Evolutionary conservation across 2,329 filamentous ascomycete species (phyloP), one percentile per base, ranked within the genome.

Genomic region (Phyllosticta capitalensis): DNA sequence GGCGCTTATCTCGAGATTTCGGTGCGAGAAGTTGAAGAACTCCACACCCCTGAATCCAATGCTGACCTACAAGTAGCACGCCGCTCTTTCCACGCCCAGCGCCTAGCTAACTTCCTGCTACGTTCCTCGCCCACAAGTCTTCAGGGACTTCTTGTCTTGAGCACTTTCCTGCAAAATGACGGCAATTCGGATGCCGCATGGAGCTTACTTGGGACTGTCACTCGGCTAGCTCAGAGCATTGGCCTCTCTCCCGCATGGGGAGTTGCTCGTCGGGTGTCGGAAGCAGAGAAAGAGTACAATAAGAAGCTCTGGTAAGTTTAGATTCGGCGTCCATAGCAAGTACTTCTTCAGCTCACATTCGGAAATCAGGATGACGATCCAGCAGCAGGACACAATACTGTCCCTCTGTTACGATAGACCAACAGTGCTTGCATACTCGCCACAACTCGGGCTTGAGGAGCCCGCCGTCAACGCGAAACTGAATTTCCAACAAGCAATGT

Each of bases 391-490:
- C n/a, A 50, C 52, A 17, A 52, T 52, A 1, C 26, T 59, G 9
- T 55, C 57, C 9, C 52, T 59, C 17, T 59, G 57, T 52, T 59
- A 52, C 48, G 57, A 59, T 20, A 28, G 52, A 22, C 57, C 52
- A 5, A 55, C 52, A 6, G 38, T 52, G 17, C 17, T 54, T 1
- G 51, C 56, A 3, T 30, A 54, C 9, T 49, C 51, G 21, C 56
- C 51, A 3, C 30, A 38, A 14, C 21, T 58, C 19, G 14, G 6
- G 9, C 4, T 19, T n/a, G 6, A 20, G 19, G 2, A 12, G 21
- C 14, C 20, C 49, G 5, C 1, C n/a, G 7, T 6, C 5, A 14
- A 24, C 5, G 4, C n/a, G 17, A 14, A 20, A 5, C 21, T 55
- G 10, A 55, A 19, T 14, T 55, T 33, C 17, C 57, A 52, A 4